Conservation (phyloP, 768 basidiomycete species). For the Phallus indusiatus region DNA sequence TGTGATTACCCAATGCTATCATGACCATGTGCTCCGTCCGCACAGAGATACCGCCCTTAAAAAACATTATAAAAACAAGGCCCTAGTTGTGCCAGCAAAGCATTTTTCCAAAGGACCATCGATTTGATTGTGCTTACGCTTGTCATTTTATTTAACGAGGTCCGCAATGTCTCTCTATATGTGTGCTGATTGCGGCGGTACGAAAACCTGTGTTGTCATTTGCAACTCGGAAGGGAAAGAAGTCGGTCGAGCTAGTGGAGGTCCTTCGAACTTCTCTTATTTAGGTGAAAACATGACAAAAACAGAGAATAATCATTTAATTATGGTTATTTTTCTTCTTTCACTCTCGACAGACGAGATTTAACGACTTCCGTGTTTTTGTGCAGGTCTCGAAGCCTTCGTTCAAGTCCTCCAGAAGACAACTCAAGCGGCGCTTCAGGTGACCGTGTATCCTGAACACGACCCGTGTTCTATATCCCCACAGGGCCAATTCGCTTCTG, state of each 20-base stretch:
- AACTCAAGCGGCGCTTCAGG: slow-evolving; percentile 19
- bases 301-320: slow-evolving; percentile 6
- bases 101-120: too few species aligned
- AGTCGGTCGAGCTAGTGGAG: slow-evolving; percentile 57
- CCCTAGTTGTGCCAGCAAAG: too few species aligned
- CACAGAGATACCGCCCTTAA: too few species aligned
- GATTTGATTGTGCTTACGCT: too few species aligned
- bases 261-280: slow-evolving; percentile 82
- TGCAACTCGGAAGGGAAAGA: slow-evolving; percentile 46
- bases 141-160: not conserved
- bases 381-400: slow-evolving; percentile 11
- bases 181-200: slow-evolving; percentile 83
- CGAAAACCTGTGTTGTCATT: slow-evolving; percentile 77
- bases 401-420: slow-evolving; percentile 5
- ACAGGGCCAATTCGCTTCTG: slow-evolving; percentile 44
- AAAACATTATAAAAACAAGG: too few species aligned
- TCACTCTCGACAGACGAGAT: not conserved
- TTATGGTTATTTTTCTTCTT: not conserved
- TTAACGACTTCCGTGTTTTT: not conserved
- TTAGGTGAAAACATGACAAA: slow-evolving; percentile 54
- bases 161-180: slow-evolving; percentile 38
- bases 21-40: too few species aligned
- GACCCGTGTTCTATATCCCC: slow-evolving; percentile 13
- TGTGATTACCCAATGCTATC: too few species aligned
- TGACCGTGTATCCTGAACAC: not conserved